Evolutionary conservation across 139 green algal genomes (phyloP).

Genomic region (Coelastrella sp.): DNA sequence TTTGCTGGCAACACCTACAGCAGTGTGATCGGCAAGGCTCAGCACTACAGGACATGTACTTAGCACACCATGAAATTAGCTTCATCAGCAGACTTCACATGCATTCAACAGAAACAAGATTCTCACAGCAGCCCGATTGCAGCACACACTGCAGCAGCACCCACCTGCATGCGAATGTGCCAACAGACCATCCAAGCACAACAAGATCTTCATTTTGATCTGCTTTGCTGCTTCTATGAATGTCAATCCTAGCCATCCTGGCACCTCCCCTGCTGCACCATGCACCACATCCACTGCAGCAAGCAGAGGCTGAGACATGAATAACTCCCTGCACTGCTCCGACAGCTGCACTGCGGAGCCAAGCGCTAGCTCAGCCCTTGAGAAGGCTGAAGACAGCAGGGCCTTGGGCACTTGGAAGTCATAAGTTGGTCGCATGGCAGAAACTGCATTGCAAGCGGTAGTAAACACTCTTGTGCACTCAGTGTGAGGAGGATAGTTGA

Average conservation of each 20-base stretch:
- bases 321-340: slow-evolving; percentile 14
- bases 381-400: slow-evolving; percentile 16
- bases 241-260: neutral
- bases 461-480: too few species aligned
- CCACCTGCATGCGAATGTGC: slow-evolving; percentile 13
- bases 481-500: too few species aligned
- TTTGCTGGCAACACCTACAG: slow-evolving; percentile 4
- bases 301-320: slow-evolving; percentile 23
- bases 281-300: neutral
- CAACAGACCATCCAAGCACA: slow-evolving; percentile 23
- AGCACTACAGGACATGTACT: neutral
- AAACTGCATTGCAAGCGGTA: slow-evolving; percentile 18
- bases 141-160: neutral
- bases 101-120: neutral
- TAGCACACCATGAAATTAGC: neutral
- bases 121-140: neutral
- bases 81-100: neutral
- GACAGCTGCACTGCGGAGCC: slow-evolving; percentile 5
- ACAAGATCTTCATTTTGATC: neutral
- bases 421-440: neutral
- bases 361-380: slow-evolving; percentile 18
- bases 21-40: too few species aligned
- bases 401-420: slow-evolving; percentile 2
- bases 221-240: slow-evolving; percentile 11
- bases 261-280: neutral